phyloP scores from a whole-genome alignment of 2,329 filamentous ascomycete genomes.

The Aspergillus sp. region DNA sequence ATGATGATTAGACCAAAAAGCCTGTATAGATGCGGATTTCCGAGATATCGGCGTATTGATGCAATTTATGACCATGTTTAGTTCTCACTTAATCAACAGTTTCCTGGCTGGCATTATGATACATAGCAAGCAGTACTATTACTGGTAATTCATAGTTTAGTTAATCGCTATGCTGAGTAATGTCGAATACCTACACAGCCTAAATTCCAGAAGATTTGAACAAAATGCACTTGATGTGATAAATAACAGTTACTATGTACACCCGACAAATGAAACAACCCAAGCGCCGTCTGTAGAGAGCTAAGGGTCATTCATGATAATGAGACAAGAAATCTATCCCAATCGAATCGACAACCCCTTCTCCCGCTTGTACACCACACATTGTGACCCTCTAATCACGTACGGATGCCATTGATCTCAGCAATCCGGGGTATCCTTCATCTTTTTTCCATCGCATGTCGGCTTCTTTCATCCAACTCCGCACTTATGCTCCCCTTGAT shows the following conservation, averaged over 20 bases:
- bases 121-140: too few species aligned
- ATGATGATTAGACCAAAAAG: constrained; percentile 8
- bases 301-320: constrained; percentile 20
- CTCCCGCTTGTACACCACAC: constrained; percentile 13
- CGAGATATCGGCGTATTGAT: background rate
- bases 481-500: background rate
- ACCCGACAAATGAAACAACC: constrained; percentile 36
- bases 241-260: constrained; percentile 40
- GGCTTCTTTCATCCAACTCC: background rate
- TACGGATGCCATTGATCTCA: constrained; percentile 10
- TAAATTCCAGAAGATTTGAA: background rate
- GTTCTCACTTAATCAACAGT: background rate
- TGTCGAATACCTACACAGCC: too few species aligned
- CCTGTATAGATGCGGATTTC: constrained; percentile 18
- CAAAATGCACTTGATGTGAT: constrained; percentile 21
- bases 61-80: constrained; percentile 4
- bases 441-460: constrained; percentile 20
- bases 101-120: too few species aligned
- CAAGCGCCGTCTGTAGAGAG: constrained; percentile 31
- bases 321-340: constrained; percentile 12
- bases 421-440: constrained; percentile 28
- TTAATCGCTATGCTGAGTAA: too few species aligned
- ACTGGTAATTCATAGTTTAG: too few species aligned
- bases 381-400: background rate
- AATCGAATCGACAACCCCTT: constrained; percentile 9